Base-by-base conservation (phyloP, 139 green algal genomes). In the Chlorella vulgaris region DNA sequence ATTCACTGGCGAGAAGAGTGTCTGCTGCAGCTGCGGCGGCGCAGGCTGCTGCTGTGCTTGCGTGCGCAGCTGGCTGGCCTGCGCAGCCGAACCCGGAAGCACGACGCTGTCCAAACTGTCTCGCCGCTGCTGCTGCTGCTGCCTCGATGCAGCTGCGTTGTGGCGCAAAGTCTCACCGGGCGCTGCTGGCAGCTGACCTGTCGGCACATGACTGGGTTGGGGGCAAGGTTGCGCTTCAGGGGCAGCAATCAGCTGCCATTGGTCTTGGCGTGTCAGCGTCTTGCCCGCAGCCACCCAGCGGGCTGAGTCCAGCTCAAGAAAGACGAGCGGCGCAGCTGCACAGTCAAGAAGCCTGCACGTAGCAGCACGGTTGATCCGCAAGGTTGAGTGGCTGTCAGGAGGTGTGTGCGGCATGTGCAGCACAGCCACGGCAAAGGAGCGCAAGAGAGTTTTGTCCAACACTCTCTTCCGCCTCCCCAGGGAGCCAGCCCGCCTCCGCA, bases 51-150 rank as follows among this genome's bases (percentile, higher is more conserved):
- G n/a, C n/a, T n/a, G n/a, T n/a, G n/a, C n/a, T n/a, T n/a, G n/a
- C n/a, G n/a, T n/a, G 38, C 26, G 26, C 38, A 28, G 67, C 35
- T 31, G 21, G 69, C 42, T 40, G 69, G 42, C 29, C 69, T 76
- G 69, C 69, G 33, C 26, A n/a, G 42, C 69, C 7, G 71, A 78
- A 35, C 28, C 4, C 2, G 50, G 71, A 47, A 78, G 36, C 21
- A 53, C 53, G 0, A 78, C 13, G 51, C 71, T 78, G 71, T 78
- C 71, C 0, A 31, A 28, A 50, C 71, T 78, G 50, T 36, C n/a
- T 22, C 71, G 71, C 33, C 71, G 71, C 51, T 66, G 21, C 71
- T 78, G 33, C 35, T 51, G 51, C 71, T 15, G 50, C 22, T n/a
- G n/a, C n/a, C n/a, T n/a, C n/a, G n/a, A n/a, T n/a, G 31, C 50